These are phyloP conservation scores for Alternaria gaisen DNA, from an alignment of 2,329 filamentous ascomycete species.

Conservation along the genomic window DNA sequence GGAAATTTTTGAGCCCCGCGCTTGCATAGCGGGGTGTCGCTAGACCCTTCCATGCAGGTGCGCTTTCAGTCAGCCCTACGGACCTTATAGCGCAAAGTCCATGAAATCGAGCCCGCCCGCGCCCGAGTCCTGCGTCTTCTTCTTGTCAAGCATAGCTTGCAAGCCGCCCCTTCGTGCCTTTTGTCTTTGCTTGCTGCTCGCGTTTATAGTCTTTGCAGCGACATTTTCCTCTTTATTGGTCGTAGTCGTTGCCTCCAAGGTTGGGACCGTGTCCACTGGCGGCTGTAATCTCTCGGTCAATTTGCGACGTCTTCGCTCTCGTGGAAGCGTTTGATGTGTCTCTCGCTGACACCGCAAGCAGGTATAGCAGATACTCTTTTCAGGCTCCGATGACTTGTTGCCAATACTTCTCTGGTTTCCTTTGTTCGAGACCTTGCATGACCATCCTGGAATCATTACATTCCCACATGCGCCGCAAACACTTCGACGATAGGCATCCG, in stretches of 20 bases:
- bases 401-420: slow-evolving; percentile 12
- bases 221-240: slow-evolving; percentile 24
- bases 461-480: slow-evolving; percentile 52
- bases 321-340: slow-evolving; percentile 34
- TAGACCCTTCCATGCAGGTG: slow-evolving; percentile 33
- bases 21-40: slow-evolving; percentile 35
- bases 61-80: slow-evolving; percentile 25
- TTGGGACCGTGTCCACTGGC: slow-evolving; percentile 3
- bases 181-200: slow-evolving; percentile 63
- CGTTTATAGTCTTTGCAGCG: slow-evolving; percentile 50
- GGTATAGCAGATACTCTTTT: slow-evolving; percentile 36
- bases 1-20: slow-evolving; percentile 48
- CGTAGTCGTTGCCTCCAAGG: slow-evolving; percentile 3
- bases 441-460: slow-evolving; percentile 49
- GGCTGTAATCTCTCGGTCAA: slow-evolving; percentile 25
- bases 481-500: slow-evolving; percentile 40
- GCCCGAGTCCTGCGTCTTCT: slow-evolving; percentile 47
- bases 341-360: slow-evolving; percentile 46
- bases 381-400: slow-evolving; percentile 15
- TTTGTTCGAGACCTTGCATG: slow-evolving; percentile 34
- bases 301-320: slow-evolving; percentile 25
- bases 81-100: slow-evolving; percentile 60
- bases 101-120: slow-evolving; percentile 59
- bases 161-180: slow-evolving; percentile 64
- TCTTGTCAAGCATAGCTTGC: slow-evolving; percentile 62